These are phyloP conservation scores for Zea mays DNA, from an alignment of 176 grass and related monocot species.

Conservation along the genomic window Zm-B73-REFERENCE-NAM-5.0 NC_050104.1:125367501-125368000, in stretches of 20 bases:
- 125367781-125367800: slow-evolving; percentile 37
- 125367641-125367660: not conserved
- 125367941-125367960: slow-evolving; percentile 18
- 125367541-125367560: slow-evolving; percentile 21
- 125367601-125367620: not conserved
- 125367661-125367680: slow-evolving; percentile 24
- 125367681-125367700: slow-evolving; percentile 8
- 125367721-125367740: slow-evolving; percentile 16
- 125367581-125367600: slow-evolving; percentile 21
- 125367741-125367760: slow-evolving; percentile 31
- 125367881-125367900: slow-evolving; percentile 26
- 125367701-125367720: slow-evolving; percentile 22
- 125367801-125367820: slow-evolving; percentile 40
- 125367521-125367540: not conserved
- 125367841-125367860: slow-evolving; percentile 29
- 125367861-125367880: slow-evolving; percentile 35
- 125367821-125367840: slow-evolving; percentile 43
- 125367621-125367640: not conserved
- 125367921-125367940: slow-evolving; percentile 25
- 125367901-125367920: slow-evolving; percentile 26
- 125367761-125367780: slow-evolving; percentile 35
- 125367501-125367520: not conserved
- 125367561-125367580: slow-evolving; percentile 20
- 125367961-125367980: slow-evolving; percentile 14
- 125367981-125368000: slow-evolving; percentile 28